Conservation (phyloP, 179 eudicot species). For the Silene coronaria region DNA sequence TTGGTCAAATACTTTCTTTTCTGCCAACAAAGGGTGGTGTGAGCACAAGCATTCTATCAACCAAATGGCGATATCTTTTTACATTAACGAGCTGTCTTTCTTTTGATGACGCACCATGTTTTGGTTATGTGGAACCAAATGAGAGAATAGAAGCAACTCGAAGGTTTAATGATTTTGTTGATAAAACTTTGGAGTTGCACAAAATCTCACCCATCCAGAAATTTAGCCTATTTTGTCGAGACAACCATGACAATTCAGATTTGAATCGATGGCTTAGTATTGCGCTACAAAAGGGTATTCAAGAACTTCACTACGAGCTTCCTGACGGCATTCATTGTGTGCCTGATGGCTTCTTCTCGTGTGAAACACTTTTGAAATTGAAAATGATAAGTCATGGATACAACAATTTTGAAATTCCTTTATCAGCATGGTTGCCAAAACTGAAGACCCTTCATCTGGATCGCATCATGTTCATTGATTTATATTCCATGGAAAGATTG, state of each 20-base stretch:
- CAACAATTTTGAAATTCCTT: neutral
- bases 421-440: slow-evolving; percentile 3
- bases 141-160: neutral
- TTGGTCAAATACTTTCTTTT: slow-evolving; percentile 25
- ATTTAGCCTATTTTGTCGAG: neutral
- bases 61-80: too few relatives aligned
- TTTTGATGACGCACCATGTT: slow-evolving; percentile 5
- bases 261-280: neutral
- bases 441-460: too few relatives aligned
- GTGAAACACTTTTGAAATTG: slow-evolving; percentile 1
- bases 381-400: neutral
- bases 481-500: neutral
- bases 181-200: slow-evolving; percentile 1
- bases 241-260: neutral
- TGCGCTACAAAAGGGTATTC: neutral
- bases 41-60: too few relatives aligned
- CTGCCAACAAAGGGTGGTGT: slow-evolving; percentile 22
- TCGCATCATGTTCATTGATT: too few relatives aligned
- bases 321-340: neutral
- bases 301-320: neutral
- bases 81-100: too few relatives aligned
- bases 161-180: slow-evolving; percentile 17
- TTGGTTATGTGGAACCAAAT: neutral
- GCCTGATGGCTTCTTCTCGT: neutral
- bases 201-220: neutral